Evolutionary conservation across 148 eudicot species (phyloP), one percentile per base, ranked within the genome.

Genomic region (Silene latifolia): DNA sequence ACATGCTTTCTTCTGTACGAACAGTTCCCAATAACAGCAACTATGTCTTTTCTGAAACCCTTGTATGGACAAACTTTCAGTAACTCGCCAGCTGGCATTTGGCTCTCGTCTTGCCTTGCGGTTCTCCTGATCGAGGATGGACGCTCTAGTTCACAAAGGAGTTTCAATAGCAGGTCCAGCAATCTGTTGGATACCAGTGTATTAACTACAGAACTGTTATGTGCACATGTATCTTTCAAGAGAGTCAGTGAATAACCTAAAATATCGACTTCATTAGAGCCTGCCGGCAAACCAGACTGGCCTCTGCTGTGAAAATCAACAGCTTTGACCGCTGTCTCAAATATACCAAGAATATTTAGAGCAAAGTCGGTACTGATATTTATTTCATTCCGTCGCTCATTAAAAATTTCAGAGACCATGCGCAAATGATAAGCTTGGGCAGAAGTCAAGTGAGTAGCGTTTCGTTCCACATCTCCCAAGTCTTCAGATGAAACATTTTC

Each of bases 21-120:
- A 80, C 90, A 90, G 39, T 94, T 92, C 11, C 91, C 92, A 27
- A 94, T 78, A 13, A 89, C 85, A n/a, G 89, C 88, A 77, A 92
- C 89, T 21, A 90, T 70, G 77, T 92, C 97, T 74, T 90, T 87
- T 35, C 96, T 82, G 64, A 88, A 94, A 15, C 98, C 98, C 87
- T 82, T 85, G 83, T 90, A 92, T 25, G 91, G 97, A 54, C 97
- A 91, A 23, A 66, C 75, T 78, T 89, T 89, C 19, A 67, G 70
- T 15, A 85, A 25, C 42, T 39, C 24, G 68, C 82, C 69, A 17
- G 76, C 71, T 70, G 71, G 48, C 27, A 44, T 79, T 74, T 76
- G 61, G 17, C 42, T 59, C 77, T 80, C 83, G 21, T 51, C 83
- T 17, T 77, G 86, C 57, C 75, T 79, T 76, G 76, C 77, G n/a